These are phyloP conservation scores for Aristolochia contorta DNA, from an alignment of 164 flowering plant genomes.

Conservation along the genomic window DNA sequence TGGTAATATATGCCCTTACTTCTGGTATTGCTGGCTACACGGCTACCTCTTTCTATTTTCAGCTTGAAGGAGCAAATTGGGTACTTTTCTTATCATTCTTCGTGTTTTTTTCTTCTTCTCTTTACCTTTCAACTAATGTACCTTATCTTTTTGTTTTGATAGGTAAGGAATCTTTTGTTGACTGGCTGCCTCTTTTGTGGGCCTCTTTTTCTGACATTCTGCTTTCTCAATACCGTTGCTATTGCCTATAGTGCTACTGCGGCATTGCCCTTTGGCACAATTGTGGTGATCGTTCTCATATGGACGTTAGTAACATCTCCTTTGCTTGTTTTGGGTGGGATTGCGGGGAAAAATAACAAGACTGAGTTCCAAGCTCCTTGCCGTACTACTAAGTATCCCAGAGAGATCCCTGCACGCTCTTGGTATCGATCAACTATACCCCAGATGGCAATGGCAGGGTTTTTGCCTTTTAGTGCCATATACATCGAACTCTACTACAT, in stretches of 20 bases:
- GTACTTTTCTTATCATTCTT: slow-evolving; percentile 7
- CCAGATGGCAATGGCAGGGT: slow-evolving; percentile 42
- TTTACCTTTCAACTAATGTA: neutral
- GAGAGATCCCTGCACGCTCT: slow-evolving; percentile 34
- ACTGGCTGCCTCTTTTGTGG: slow-evolving; percentile 39
- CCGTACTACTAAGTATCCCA: slow-evolving; percentile 35
- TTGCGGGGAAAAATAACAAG: slow-evolving; percentile 38
- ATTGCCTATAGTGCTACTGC: slow-evolving; percentile 36
- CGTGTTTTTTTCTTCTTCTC: neutral
- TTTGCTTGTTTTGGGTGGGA: slow-evolving; percentile 37
- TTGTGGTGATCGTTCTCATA: slow-evolving; percentile 33
- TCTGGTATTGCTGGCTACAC: slow-evolving; percentile 35
- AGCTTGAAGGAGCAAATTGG: slow-evolving; percentile 40
- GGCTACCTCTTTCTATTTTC: slow-evolving; percentile 34
- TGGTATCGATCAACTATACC: slow-evolving; percentile 31
- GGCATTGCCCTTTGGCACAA: slow-evolving; percentile 35
- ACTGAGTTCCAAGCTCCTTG: slow-evolving; percentile 35
- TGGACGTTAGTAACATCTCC: slow-evolving; percentile 36
- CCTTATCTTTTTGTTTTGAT: slow-evolving; percentile 2
- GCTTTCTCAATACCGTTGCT: slow-evolving; percentile 35
- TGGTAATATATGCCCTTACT: slow-evolving; percentile 33
- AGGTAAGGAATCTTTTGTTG: slow-evolving; percentile 33
- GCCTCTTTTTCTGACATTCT: slow-evolving; percentile 33
- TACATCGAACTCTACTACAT: slow-evolving; percentile 38
- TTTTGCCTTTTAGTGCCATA: slow-evolving; percentile 37